These are phyloP conservation scores for Gossypium aridum DNA, from an alignment of 441 rosid species.

Conservation along the genomic window DNA sequence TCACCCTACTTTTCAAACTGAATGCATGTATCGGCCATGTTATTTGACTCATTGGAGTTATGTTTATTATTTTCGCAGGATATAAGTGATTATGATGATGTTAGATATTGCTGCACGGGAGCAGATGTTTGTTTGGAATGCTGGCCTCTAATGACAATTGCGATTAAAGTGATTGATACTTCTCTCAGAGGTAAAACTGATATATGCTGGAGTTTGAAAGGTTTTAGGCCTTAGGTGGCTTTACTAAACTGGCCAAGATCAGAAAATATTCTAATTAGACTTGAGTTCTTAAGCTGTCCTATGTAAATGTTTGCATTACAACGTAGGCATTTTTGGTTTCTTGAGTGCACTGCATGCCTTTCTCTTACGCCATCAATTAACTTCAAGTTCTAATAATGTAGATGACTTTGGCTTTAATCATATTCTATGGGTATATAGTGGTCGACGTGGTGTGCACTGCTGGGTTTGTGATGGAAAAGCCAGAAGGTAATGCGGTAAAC, in stretches of 20 bases:
- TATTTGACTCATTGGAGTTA: conserved; percentile 19
- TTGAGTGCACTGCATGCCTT: background rate
- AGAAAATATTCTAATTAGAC: background rate
- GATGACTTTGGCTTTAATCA: conserved; percentile 90
- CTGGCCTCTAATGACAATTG: conserved; percentile 94
- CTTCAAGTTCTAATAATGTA: conserved; percentile 27
- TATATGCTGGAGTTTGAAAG: background rate
- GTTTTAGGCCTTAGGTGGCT: background rate
- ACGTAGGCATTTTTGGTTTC: background rate
- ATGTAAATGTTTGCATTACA: background rate
- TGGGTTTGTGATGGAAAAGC: conserved; percentile 98
- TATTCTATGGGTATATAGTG: conserved; percentile 90
- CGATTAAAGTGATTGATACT: conserved; percentile 85
- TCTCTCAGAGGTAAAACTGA: conserved; percentile 56
- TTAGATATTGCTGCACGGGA: conserved; percentile 90
- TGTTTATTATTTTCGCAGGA: conserved; percentile 45
- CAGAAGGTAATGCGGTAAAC: conserved; percentile 47
- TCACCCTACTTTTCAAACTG: background rate
- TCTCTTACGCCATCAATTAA: background rate
- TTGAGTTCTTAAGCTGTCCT: background rate
- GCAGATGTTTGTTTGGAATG: conserved; percentile 88
- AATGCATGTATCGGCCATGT: background rate
- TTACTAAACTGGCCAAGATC: background rate
- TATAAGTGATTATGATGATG: conserved; percentile 87
- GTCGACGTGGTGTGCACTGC: conserved; percentile 97